Evolutionary conservation across 257 asterid species (phyloP).

Genomic region (Echites panduratus): DNA sequence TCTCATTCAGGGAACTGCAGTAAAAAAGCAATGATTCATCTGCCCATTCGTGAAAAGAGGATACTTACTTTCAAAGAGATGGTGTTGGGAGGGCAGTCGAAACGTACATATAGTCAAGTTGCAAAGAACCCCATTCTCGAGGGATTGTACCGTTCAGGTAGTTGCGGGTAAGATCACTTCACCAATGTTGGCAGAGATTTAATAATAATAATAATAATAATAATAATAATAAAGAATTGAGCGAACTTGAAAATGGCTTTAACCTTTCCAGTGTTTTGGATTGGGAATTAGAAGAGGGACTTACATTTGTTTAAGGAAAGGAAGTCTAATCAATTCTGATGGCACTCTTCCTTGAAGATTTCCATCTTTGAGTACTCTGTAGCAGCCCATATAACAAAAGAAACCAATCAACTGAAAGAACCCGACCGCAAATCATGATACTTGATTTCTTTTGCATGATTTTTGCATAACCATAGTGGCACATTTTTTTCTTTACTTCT

Average conservation of each 20-base stretch:
- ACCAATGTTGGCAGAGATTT: neutral
- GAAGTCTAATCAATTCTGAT: constrained; percentile 43
- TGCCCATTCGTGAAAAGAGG: neutral
- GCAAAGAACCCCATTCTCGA: constrained; percentile 62
- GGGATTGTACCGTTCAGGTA: constrained; percentile 71
- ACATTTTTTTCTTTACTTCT: no score
- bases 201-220: no score
- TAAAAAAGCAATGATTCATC: constrained; percentile 1
- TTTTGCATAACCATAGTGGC: no score
- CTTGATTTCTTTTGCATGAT: no score
- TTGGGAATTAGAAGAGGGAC: constrained; percentile 1
- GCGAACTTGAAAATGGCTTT: neutral
- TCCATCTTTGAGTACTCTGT: constrained; percentile 50
- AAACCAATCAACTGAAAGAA: neutral
- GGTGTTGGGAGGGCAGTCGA: neutral
- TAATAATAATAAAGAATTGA: no score
- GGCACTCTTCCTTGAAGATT: constrained; percentile 51
- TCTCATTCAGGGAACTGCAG: constrained; percentile 56
- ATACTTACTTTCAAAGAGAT: neutral
- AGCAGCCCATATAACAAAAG: neutral
- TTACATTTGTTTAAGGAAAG: constrained; percentile 55
- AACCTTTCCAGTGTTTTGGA: neutral
- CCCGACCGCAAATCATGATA: no score
- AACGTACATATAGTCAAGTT: constrained; percentile 45
- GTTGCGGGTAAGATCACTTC: constrained; percentile 62